Percentiles rank a stretch among this genome's conserved stretches.
These are phyloP conservation scores for Sporothrix euskadiensis DNA, from an alignment of 2,329 filamentous ascomycete species.

Conservation along the genomic window DNA sequence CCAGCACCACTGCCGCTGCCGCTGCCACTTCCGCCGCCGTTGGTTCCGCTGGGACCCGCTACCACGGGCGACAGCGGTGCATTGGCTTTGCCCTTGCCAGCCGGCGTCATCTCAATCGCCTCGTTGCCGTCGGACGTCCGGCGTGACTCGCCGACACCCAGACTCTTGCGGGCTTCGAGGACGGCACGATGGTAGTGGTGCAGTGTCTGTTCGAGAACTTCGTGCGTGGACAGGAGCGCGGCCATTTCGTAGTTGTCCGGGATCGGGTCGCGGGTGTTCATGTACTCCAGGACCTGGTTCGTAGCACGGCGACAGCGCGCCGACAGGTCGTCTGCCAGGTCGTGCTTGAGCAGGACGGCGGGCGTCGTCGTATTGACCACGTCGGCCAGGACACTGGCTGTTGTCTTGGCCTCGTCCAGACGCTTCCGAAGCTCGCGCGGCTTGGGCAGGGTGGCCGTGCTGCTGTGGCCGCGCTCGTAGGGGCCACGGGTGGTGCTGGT, in stretches of 20 bases:
- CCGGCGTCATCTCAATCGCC: slow-evolving; percentile 29
- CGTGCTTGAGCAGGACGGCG: slow-evolving; percentile 73
- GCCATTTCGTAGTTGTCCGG: slow-evolving; percentile 95
- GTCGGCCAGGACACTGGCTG: slow-evolving; percentile 88
- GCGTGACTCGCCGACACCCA: slow-evolving; percentile 44
- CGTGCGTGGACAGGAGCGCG: slow-evolving; percentile 90
- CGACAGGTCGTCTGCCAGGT: slow-evolving; percentile 90
- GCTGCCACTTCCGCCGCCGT: slow-evolving; percentile 20
- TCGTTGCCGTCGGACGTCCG: slow-evolving; percentile 38
- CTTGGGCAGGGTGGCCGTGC: slow-evolving; percentile 56
- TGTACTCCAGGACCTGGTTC: slow-evolving; percentile 81
- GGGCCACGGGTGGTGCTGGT: slow-evolving; percentile 27
- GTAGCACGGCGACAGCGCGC: slow-evolving; percentile 81
- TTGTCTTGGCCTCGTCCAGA: slow-evolving; percentile 86
- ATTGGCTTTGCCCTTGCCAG: slow-evolving; percentile 37
- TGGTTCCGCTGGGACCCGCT: slow-evolving; percentile 27
- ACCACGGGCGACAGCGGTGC: slow-evolving; percentile 27
- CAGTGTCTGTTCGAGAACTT: slow-evolving; percentile 79
- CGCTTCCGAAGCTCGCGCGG: slow-evolving; percentile 77
- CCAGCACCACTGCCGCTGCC: background rate
- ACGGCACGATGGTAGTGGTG: slow-evolving; percentile 83
- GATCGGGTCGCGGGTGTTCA: slow-evolving; percentile 72
- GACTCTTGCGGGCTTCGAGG: slow-evolving; percentile 60
- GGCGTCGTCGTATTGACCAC: slow-evolving; percentile 83
- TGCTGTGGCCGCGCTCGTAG: slow-evolving; percentile 50